phyloP scores from a whole-genome alignment of 2,329 filamentous ascomycete species.

The Alternaria tenuissima region DNA sequence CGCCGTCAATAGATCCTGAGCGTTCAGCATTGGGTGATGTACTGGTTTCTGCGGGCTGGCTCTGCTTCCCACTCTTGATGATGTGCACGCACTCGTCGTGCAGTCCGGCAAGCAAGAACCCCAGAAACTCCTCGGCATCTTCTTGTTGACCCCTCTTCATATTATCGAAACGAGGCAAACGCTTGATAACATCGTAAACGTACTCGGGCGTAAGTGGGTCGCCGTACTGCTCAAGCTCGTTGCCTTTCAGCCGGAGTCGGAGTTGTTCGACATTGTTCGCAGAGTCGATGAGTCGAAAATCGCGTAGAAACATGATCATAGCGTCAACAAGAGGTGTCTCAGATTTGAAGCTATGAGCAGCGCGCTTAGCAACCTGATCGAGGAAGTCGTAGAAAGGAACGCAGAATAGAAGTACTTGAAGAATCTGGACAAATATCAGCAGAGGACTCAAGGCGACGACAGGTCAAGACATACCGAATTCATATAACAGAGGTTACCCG shows the following conservation, averaged over 20 bases:
- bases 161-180: slow-evolving; percentile 84
- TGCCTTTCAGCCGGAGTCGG: slow-evolving; percentile 75
- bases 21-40: slow-evolving; percentile 57
- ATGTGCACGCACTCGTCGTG: slow-evolving; percentile 90
- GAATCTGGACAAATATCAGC: slow-evolving; percentile 68
- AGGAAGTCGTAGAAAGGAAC: slow-evolving; percentile 94
- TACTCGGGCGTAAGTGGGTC: slow-evolving; percentile 93
- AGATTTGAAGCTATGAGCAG: slow-evolving; percentile 91
- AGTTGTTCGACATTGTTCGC: slow-evolving; percentile 77
- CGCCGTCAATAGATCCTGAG: slow-evolving; percentile 63
- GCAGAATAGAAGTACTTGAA: slow-evolving; percentile 95
- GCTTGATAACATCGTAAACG: slow-evolving; percentile 90
- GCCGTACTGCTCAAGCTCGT: slow-evolving; percentile 88
- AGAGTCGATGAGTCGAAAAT: slow-evolving; percentile 88
- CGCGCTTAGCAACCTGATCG: slow-evolving; percentile 83
- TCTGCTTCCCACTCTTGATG: slow-evolving; percentile 64
- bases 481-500: slow-evolving; percentile 99
- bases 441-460: neutral
- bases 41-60: slow-evolving; percentile 33
- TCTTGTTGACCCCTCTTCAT: slow-evolving; percentile 98
- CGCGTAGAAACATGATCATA: slow-evolving; percentile 95
- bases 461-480: slow-evolving; percentile 77
- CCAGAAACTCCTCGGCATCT: slow-evolving; percentile 96
- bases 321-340: slow-evolving; percentile 93
- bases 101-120: slow-evolving; percentile 88